A percentile compares a stretch with the other conserved stretches of the same genome.
phyloP scores from a whole-genome alignment of 768 basidiomycete genomes.

The Hydnomerulius pinastri region DNA sequence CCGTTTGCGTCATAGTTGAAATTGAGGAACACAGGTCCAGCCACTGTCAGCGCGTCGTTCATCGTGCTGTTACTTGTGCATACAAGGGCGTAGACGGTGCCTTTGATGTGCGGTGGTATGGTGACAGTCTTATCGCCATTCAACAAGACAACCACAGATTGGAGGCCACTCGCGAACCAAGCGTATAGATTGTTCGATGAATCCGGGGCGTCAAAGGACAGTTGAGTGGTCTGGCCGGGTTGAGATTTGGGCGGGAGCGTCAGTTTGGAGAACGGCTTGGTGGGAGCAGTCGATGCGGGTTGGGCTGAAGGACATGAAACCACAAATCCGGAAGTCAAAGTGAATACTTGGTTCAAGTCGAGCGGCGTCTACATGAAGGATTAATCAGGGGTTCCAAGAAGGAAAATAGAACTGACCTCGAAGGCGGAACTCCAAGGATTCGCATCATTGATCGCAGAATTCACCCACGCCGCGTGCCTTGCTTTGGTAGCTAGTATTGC shows the following conservation, averaged over 20 bases:
- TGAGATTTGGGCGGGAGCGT: conserved; percentile 28
- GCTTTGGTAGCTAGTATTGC: conserved; percentile 61
- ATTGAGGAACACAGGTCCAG: conserved; percentile 53
- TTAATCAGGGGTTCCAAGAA: conserved; percentile 30
- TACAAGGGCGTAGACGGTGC: conserved; percentile 55
- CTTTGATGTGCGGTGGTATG: conserved; percentile 46
- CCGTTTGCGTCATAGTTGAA: conserved; percentile 38
- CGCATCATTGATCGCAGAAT: too few relatives aligned
- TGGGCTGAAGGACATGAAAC: conserved; percentile 54
- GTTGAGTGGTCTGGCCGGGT: conserved; percentile 28
- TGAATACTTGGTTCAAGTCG: conserved; percentile 40
- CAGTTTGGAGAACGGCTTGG: conserved; percentile 54
- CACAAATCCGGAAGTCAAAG: conserved; percentile 47
- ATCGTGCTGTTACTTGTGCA: conserved; percentile 39
- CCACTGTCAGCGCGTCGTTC: conserved; percentile 51
- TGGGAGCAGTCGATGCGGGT: conserved; percentile 45
- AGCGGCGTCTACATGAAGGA: conserved; percentile 38
- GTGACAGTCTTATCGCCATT: conserved; percentile 30
- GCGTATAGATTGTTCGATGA: conserved; percentile 35
- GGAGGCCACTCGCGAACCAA: conserved; percentile 52
- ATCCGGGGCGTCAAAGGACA: conserved; percentile 23
- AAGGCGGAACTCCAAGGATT: too few relatives aligned
- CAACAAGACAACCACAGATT: conserved; percentile 42
- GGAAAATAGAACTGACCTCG: conserved; percentile 45
- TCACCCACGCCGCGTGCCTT: too few relatives aligned